Percentiles rank a stretch among this genome's conserved stretches.
Evolutionary conservation across 2,329 filamentous ascomycete genomes (phyloP).

Genomic region (Ophiostoma sp.): DNA sequence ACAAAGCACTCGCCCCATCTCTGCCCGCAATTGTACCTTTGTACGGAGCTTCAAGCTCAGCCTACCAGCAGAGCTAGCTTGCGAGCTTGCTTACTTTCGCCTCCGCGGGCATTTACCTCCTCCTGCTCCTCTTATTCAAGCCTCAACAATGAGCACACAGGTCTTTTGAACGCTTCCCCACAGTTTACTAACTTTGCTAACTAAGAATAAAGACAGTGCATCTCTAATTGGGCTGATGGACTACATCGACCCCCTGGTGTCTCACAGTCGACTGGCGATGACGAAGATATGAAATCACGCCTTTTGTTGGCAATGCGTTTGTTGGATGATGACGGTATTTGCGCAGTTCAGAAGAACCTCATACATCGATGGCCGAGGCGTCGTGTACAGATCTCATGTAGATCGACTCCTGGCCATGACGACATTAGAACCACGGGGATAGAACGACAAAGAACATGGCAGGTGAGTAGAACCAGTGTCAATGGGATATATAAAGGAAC

Average conservation of each 20-base stretch:
- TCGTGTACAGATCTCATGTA: background rate
- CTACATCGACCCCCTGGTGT: slow-evolving; percentile 9
- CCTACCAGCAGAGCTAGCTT: background rate
- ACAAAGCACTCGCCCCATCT: slow-evolving; percentile 2
- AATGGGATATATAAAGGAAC: background rate
- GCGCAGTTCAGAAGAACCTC: background rate
- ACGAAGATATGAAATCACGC: background rate
- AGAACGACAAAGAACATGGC: slow-evolving; percentile 6
- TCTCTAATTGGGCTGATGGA: background rate
- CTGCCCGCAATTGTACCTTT: background rate
- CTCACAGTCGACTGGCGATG: background rate
- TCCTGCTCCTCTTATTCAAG: background rate
- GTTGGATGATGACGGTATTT: background rate
- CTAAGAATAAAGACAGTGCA: background rate
- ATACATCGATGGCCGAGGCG: background rate
- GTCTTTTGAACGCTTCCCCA: background rate
- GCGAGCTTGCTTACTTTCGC: background rate
- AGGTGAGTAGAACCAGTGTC: background rate
- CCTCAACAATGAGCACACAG: background rate
- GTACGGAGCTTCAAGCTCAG: background rate
- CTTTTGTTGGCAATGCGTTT: background rate
- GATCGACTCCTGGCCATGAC: slow-evolving; percentile 8
- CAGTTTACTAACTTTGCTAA: background rate
- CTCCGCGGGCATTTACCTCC: background rate
- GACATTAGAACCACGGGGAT: background rate